Percentiles rank a stretch among this genome's conserved stretches.
Conservation (phyloP, 2,329 filamentous ascomycete species). For the Cercospora sp. region DNA sequence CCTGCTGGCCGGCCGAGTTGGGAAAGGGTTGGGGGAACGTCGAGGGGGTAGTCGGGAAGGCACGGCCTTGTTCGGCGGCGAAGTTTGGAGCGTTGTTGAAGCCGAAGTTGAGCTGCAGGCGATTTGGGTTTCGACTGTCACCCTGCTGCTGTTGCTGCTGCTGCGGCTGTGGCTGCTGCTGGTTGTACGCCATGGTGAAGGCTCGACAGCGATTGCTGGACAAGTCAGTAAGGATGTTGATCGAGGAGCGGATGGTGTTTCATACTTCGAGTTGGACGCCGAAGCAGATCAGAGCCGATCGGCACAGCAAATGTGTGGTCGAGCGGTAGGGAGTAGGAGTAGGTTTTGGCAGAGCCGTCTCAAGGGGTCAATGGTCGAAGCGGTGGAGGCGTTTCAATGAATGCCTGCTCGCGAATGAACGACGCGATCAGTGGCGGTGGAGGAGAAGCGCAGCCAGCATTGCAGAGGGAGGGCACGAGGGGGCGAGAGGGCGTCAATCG, state of each 20-base stretch:
- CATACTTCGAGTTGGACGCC: background rate
- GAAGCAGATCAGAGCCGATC: constrained; percentile 3
- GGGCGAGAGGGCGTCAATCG: background rate
- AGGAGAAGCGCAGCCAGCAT: background rate
- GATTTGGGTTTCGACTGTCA: constrained; percentile 43
- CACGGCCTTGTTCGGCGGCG: constrained; percentile 47
- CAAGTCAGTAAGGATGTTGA: constrained; percentile 2
- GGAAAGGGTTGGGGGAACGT: constrained; percentile 88
- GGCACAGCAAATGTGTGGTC: background rate
- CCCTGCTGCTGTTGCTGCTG: constrained; percentile 26
- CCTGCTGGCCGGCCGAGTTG: constrained; percentile 60
- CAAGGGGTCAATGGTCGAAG: constrained; percentile 4
- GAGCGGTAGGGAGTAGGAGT: constrained; percentile 5
- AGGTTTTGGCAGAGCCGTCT: constrained; percentile 3
- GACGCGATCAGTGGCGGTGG: background rate
- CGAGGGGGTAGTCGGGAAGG: constrained; percentile 73
- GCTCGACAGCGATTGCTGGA: constrained; percentile 2
- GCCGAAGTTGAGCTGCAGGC: constrained; percentile 55
- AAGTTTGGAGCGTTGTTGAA: constrained; percentile 48
- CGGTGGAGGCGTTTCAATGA: constrained; percentile 4
- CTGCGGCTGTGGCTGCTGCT: constrained; percentile 22
- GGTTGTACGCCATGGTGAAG: constrained; percentile 24
- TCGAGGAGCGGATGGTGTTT: background rate
- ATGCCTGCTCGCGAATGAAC: background rate
- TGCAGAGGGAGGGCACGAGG: background rate